Conservation (phyloP, 495 filamentous ascomycete species). For the Penicillium silybi region DNA sequence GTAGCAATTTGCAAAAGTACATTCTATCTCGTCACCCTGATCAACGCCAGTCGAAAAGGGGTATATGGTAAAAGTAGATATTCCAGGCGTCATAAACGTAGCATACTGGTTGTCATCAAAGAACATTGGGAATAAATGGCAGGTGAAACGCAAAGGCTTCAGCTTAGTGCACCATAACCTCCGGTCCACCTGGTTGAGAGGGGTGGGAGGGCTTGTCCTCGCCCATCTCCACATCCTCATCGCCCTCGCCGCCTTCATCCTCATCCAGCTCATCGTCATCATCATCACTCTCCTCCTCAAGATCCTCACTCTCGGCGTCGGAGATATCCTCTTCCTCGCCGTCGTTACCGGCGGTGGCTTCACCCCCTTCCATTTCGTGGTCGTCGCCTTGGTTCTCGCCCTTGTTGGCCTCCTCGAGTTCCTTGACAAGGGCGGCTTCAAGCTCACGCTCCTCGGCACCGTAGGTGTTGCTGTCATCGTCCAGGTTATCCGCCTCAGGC, state of each 20-base stretch:
- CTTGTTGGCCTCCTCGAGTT: constrained; percentile 56
- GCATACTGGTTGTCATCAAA: constrained; percentile 27
- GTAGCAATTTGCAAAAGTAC: constrained; percentile 8
- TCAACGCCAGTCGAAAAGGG: constrained; percentile 18
- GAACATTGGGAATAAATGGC: constrained; percentile 2
- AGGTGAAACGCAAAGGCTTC: not conserved
- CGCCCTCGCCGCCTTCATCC: constrained; percentile 63
- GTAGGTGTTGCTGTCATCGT: constrained; percentile 80
- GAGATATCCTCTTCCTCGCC: constrained; percentile 70
- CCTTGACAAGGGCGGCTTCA: constrained; percentile 50
- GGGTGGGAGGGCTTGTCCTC: constrained; percentile 51
- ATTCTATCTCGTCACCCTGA: constrained; percentile 31
- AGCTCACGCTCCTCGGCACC: constrained; percentile 69
- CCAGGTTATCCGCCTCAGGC: constrained; percentile 83
- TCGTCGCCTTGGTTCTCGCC: constrained; percentile 54
- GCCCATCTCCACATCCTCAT: constrained; percentile 82
- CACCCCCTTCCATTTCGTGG: constrained; percentile 78
- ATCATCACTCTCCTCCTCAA: constrained; percentile 89
- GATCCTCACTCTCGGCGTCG: constrained; percentile 88
- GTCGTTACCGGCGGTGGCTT: constrained; percentile 52
- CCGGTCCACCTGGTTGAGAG: constrained; percentile 27
- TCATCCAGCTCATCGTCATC: constrained; percentile 80
- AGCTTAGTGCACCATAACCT: constrained; percentile 52
- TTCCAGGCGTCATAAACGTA: constrained; percentile 31
- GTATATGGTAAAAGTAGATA: constrained; percentile 7